Percentiles rank a stretch among this genome's conserved stretches.
Evolutionary conservation across 108 stramenopile genomes (phyloP).

Genomic region (Skeletonema menzelii): DNA sequence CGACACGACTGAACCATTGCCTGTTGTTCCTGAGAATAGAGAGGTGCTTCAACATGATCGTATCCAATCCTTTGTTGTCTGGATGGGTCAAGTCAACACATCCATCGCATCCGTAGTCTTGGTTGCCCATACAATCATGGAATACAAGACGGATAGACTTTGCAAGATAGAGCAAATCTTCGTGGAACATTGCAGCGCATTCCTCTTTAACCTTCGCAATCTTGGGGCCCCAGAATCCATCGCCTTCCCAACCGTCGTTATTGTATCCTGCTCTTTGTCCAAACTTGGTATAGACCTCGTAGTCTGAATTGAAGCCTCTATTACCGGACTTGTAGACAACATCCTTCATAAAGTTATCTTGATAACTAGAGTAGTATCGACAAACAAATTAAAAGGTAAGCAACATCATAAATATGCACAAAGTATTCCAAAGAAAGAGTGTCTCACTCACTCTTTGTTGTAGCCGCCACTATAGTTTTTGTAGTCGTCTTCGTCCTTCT

Average conservation of each 20-base stretch:
- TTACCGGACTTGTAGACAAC: not conserved
- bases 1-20: conserved; percentile 39
- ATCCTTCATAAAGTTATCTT: not conserved
- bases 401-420: not conserved
- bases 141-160: conserved; percentile 53
- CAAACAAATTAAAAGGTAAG: not conserved
- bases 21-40: conserved; percentile 29
- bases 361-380: not conserved
- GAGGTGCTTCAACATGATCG: conserved; percentile 45
- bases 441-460: not conserved
- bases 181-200: not conserved
- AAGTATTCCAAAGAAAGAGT: not conserved
- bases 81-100: conserved; percentile 55
- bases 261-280: conserved; percentile 6
- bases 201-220: conserved; percentile 12
- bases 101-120: conserved; percentile 49
- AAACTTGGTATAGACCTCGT: conserved; percentile 1
- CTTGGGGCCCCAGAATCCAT: conserved; percentile 17
- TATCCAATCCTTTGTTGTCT: conserved; percentile 48
- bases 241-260: conserved; percentile 7
- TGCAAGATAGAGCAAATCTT: conserved; percentile 8
- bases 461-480: not conserved
- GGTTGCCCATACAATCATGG: conserved; percentile 55
- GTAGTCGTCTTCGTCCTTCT: not conserved
- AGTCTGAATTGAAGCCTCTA: not conserved